Evolutionary conservation across 805 yeast genomes (phyloP).

Genomic region (Candida sakaeoensis): DNA sequence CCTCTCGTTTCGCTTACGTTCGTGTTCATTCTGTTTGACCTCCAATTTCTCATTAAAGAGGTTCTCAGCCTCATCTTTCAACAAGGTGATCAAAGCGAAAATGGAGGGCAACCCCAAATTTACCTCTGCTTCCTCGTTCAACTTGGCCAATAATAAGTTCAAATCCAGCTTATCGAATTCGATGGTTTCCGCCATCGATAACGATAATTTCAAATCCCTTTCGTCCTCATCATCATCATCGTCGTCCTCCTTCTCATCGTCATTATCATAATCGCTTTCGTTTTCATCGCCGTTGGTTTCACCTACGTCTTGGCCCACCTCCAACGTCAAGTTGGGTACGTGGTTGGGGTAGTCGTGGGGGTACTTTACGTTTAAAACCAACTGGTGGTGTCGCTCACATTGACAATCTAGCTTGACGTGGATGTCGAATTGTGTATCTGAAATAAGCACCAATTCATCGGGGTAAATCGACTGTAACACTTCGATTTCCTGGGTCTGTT

Average conservation of each 20-base stretch:
- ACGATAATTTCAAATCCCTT: slow-evolving; percentile 41
- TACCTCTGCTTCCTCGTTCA: slow-evolving; percentile 63
- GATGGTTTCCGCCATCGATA: slow-evolving; percentile 56
- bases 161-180: slow-evolving; percentile 51
- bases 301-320: slow-evolving; percentile 21
- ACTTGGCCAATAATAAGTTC: slow-evolving; percentile 32
- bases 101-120: slow-evolving; percentile 90
- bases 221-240: slow-evolving; percentile 39
- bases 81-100: slow-evolving; percentile 69
- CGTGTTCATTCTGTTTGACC: slow-evolving; percentile 14
- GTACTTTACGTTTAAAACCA: slow-evolving; percentile 59
- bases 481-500: slow-evolving; percentile 86
- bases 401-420: slow-evolving; percentile 64
- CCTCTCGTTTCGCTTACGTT: slow-evolving; percentile 56
- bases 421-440: slow-evolving; percentile 44
- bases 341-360: slow-evolving; percentile 83
- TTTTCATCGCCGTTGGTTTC: slow-evolving; percentile 37
- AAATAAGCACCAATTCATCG: slow-evolving; percentile 63
- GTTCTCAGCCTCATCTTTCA: slow-evolving; percentile 79
- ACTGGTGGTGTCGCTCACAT: slow-evolving; percentile 53
- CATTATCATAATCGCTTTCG: slow-evolving; percentile 38
- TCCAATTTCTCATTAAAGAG: slow-evolving; percentile 59
- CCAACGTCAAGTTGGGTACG: slow-evolving; percentile 55
- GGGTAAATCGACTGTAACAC: slow-evolving; percentile 90
- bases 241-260: slow-evolving; percentile 41